These are phyloP conservation scores for Sporothrix globosa DNA, from an alignment of 2,329 filamentous ascomycete species.

Conservation along the genomic window DNA sequence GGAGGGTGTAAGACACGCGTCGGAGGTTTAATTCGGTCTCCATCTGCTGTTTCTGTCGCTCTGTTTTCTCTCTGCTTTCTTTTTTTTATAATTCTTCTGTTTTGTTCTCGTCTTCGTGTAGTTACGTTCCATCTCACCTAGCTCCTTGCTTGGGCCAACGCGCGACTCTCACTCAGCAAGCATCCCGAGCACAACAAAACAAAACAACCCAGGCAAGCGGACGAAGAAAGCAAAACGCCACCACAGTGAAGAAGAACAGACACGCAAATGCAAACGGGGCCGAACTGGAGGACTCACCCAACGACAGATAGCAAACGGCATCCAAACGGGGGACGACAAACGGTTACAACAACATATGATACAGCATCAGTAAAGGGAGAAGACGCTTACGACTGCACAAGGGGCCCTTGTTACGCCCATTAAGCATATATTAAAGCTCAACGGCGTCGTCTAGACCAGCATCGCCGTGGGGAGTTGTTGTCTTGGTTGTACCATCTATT, in stretches of 20 bases:
- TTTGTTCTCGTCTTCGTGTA: not conserved
- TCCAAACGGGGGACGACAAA: not conserved
- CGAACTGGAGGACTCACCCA: not conserved
- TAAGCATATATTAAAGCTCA: constrained; percentile 12
- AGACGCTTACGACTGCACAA: not conserved
- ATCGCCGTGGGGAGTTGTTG: not conserved
- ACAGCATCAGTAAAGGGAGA: constrained; percentile 2
- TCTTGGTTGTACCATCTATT: not conserved
- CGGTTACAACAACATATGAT: not conserved
- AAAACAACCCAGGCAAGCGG: not conserved
- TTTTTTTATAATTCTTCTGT: constrained; percentile 22
- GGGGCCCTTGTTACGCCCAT: too few relatives aligned
- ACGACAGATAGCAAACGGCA: not conserved
- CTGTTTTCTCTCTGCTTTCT: constrained; percentile 15
- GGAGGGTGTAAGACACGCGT: constrained; percentile 14
- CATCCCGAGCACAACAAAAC: not conserved
- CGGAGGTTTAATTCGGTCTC: constrained; percentile 10
- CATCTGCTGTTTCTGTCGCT: constrained; percentile 15
- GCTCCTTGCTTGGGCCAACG: constrained; percentile 19
- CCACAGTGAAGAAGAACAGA: not conserved
- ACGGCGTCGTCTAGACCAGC: constrained; percentile 2
- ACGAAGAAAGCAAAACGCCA: not conserved
- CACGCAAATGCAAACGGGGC: not conserved
- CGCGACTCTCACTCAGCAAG: constrained; percentile 13
- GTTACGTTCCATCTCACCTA: constrained; percentile 15